phyloP scores from a whole-genome alignment of 805 yeast species.

The Cyberlindnera japonica region DNA sequence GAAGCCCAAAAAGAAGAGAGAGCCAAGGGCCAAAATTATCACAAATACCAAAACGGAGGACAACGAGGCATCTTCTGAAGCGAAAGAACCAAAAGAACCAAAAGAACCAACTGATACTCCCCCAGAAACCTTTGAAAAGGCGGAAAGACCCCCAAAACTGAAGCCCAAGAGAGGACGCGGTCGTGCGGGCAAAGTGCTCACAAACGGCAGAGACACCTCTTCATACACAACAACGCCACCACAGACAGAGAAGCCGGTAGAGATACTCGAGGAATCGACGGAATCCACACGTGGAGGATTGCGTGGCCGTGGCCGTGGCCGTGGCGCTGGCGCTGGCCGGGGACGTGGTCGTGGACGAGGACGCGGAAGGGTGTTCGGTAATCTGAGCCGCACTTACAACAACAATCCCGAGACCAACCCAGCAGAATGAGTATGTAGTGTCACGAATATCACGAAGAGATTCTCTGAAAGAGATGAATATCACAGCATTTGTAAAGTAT shows the following conservation, averaged over 20 bases:
- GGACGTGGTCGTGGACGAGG: slow-evolving; percentile 9
- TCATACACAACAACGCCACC: background rate
- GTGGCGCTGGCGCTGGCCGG: slow-evolving; percentile 4
- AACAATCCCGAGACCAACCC: slow-evolving; percentile 2
- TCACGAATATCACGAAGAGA: no score
- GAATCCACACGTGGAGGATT: slow-evolving; percentile 1
- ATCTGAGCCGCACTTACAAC: slow-evolving; percentile 10
- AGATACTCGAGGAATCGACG: background rate
- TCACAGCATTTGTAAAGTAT: no score
- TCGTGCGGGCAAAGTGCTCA: background rate
- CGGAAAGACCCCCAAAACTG: background rate
- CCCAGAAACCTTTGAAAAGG: background rate
- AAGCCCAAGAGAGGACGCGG: slow-evolving; percentile 4
- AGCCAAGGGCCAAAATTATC: background rate
- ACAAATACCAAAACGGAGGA: background rate
- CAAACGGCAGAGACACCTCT: background rate
- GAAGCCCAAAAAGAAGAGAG: background rate
- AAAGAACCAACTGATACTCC: background rate
- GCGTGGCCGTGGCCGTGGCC: slow-evolving; percentile 12
- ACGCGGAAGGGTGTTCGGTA: no score
- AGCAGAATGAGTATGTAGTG: background rate
- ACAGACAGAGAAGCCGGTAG: background rate
- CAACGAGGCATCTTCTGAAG: background rate
- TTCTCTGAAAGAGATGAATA: no score
- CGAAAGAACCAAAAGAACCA: background rate